These are phyloP conservation scores for Moringa oleifera DNA, from an alignment of 345 rosid species.

Conservation along the genomic window DNA sequence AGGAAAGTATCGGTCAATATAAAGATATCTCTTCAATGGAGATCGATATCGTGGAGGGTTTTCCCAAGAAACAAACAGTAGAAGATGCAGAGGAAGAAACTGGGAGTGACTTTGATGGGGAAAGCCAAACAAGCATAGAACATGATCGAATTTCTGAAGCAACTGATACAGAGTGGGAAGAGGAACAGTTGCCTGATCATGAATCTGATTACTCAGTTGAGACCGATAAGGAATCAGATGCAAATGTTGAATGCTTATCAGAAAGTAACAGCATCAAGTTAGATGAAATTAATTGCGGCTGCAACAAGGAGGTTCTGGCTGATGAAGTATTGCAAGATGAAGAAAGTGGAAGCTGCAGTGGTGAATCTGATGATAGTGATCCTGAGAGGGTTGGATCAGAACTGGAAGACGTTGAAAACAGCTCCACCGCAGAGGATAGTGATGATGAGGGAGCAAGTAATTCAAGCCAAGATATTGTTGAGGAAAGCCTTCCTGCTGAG, in stretches of 20 bases:
- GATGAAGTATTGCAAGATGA: slow-evolving; percentile 26
- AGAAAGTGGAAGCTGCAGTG: slow-evolving; percentile 15
- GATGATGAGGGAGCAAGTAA: slow-evolving; percentile 2
- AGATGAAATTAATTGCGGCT: slow-evolving; percentile 13
- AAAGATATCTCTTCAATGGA: slow-evolving; percentile 2
- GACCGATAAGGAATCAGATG: slow-evolving; percentile 17
- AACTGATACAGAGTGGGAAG: slow-evolving; percentile 52
- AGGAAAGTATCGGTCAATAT: slow-evolving; percentile 9
- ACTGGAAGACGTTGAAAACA: slow-evolving; percentile 12
- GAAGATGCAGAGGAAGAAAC: slow-evolving; percentile 11
- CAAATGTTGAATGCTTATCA: slow-evolving; percentile 11
- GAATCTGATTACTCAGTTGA: slow-evolving; percentile 19
- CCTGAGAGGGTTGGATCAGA: not conserved
- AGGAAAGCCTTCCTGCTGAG: slow-evolving; percentile 10
- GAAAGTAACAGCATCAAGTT: slow-evolving; percentile 10
- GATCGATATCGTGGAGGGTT: slow-evolving; percentile 1
- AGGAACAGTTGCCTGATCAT: slow-evolving; percentile 7
- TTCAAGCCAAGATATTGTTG: slow-evolving; percentile 5
- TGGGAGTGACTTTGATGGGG: slow-evolving; percentile 15
- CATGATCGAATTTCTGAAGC: slow-evolving; percentile 24
- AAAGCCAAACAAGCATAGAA: slow-evolving; percentile 15
- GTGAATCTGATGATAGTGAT: not conserved
- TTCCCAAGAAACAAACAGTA: slow-evolving; percentile 8
- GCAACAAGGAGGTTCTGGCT: slow-evolving; percentile 19
- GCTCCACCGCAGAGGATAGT: slow-evolving; percentile 3